Evolutionary conservation across 192 early-diverging fungal species (phyloP), one percentile per base, ranked within the genome.

Genomic region (Backusella tarrabulga): DNA sequence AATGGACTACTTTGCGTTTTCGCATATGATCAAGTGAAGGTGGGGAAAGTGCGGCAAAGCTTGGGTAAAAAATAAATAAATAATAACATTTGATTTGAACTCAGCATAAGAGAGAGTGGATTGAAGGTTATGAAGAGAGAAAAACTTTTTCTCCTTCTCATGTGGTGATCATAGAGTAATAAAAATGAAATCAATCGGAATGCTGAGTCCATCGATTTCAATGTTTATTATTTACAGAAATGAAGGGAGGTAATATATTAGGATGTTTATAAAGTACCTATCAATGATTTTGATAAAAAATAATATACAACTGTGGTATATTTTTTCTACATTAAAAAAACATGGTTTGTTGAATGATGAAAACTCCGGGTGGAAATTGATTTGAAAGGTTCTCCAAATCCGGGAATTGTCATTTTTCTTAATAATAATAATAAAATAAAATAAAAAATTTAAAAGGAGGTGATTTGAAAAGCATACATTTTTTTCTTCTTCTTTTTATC

Each of bases 1-100:
- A 26, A 38, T 40, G 40, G n/a, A 23, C n/a, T 71, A 1, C 4
- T 42, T 21, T 71, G 21, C 1, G 21, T 19, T 40, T 40, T 44
- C 9, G 36, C 19, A 38, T 40, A 71, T 40, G 36, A 26, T 23
- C 6, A 36, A 12, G 5, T 6, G 9, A 19, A 40, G 15, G 23
- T 6, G 34, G 69, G 69, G 35, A 71, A 71, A 71, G n/a, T 38
- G 41, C 69, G 69, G 69, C 69, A 71, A 42, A 71, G 21, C 7
- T 36, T 71, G 69, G 69, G 69, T 71, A 71, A 71, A 71, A 42
- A 44, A 40, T 15, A 17, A 5, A 44, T 17, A 5, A 32, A 40
- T 40, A 40, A 40, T 6, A 50, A 5, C 6, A 15, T 40, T 26
- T 40, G 9, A 15, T 42, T 40, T 40, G 36, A 71, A 26, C 23